phyloP scores from a whole-genome alignment of 495 filamentous ascomycete genomes.

The Aspergillus baeticus region DNA sequence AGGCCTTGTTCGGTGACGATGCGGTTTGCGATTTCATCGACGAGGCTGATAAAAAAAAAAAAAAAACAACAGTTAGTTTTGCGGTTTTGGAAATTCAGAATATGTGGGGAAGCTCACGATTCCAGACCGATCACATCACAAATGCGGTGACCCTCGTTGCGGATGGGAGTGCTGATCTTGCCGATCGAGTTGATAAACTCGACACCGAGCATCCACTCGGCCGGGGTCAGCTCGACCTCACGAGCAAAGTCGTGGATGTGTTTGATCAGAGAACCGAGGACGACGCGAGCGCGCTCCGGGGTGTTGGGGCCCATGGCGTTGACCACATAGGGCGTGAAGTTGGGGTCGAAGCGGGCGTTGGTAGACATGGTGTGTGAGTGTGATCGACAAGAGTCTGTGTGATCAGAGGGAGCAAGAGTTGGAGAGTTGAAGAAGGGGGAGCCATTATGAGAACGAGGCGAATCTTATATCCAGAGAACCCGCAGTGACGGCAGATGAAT shows the following conservation, averaged over 20 bases:
- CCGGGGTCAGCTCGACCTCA: conserved; percentile 74
- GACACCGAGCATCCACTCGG: conserved; percentile 79
- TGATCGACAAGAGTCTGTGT: background rate
- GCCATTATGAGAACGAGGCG: background rate
- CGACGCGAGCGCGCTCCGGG: conserved; percentile 61
- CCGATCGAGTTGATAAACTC: conserved; percentile 57
- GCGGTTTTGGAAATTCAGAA: background rate
- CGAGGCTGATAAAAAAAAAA: conserved; percentile 32
- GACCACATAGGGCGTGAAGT: conserved; percentile 73
- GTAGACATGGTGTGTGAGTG: conserved; percentile 28
- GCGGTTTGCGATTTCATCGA: conserved; percentile 85
- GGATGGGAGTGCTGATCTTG: conserved; percentile 54
- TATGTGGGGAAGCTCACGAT: conserved; percentile 51
- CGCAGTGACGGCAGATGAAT: conserved; percentile 27
- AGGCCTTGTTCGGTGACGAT: conserved; percentile 66
- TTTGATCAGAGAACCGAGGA: conserved; percentile 64
- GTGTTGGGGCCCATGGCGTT: conserved; percentile 75
- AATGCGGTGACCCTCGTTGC: conserved; percentile 76
- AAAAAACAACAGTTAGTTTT: background rate
- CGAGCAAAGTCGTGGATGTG: conserved; percentile 84
- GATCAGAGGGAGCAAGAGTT: background rate
- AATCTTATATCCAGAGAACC: conserved; percentile 8
- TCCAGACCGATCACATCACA: conserved; percentile 81
- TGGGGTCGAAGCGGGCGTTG: conserved; percentile 60
- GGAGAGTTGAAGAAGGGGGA: background rate